Evolutionary conservation across 2,329 filamentous ascomycete species (phyloP), one percentile per base, ranked within the genome.

Genomic region (Verticillium tricorpus): DNA sequence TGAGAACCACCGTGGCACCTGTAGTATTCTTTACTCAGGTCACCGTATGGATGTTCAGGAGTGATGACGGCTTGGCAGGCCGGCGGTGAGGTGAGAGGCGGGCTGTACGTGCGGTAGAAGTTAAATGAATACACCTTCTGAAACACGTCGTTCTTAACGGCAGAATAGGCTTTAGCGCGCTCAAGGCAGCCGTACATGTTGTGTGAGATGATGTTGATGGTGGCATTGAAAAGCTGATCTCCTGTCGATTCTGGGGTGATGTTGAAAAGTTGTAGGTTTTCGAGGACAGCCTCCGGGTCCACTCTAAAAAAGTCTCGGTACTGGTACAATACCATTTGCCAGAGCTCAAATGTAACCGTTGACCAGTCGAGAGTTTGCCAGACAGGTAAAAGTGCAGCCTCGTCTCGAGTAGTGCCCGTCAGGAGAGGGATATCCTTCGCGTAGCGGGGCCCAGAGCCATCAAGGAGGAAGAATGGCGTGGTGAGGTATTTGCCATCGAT

Each of bases 401-500:
- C 57, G 8, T 58, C 57, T 2, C 57, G 37, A 1, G 39, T 50
- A 4, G 50, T 39, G 6, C 57, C 57, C 25, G 57, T 58, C 39
- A 58, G 8, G 25, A 58, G 19, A 15, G 57, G 39, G 3, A 50
- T 40, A 17, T 58, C 28, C 25, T 17, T 58, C 7, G 37, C 57
- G 25, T 32, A 58, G 31, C 56, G 32, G 32, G 28, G 28, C 6
- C 56, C 57, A 19, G 57, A 58, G 2, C 37, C 37, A 11, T 58
- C 57, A 5, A 58, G 37, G 8, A 15, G 19, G 6, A 58, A 39
- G 37, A 34, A 45, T 1, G 37, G 37, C 12, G 25, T 28, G 25
- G 69, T 74, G 63, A 87, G 78, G 61, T 83, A 85, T 9, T 75
- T 80, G 31, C 84, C 84, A 63, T 88, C 85, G 57, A 86, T 80